Percentiles rank a stretch among this genome's conserved stretches.
phyloP scores from a whole-genome alignment of 164 flowering plant species.

The Warburgia ugandensis region DNA sequence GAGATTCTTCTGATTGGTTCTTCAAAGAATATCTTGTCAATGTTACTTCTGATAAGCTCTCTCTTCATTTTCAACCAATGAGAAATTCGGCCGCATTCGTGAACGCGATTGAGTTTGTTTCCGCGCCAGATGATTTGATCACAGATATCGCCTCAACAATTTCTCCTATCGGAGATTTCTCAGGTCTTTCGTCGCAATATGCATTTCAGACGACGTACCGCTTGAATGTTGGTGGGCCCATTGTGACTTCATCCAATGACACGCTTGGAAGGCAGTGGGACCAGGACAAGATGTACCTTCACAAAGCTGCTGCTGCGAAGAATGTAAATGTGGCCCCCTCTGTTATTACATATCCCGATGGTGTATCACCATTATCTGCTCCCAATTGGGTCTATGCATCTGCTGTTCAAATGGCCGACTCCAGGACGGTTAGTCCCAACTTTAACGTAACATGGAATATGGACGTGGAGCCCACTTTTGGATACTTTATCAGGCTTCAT shows the following conservation, averaged over 20 bases:
- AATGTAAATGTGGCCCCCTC: slow-evolving; percentile 34
- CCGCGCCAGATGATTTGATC: slow-evolving; percentile 54
- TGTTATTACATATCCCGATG: slow-evolving; percentile 31
- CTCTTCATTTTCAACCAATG: slow-evolving; percentile 53
- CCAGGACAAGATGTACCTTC: slow-evolving; percentile 29
- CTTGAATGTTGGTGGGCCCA: slow-evolving; percentile 68
- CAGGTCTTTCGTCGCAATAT: slow-evolving; percentile 31
- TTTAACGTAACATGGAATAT: slow-evolving; percentile 75
- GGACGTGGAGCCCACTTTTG: slow-evolving; percentile 42
- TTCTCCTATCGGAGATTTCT: slow-evolving; percentile 31
- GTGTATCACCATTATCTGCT: slow-evolving; percentile 39
- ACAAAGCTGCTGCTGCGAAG: slow-evolving; percentile 33
- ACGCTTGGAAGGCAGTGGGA: slow-evolving; percentile 69
- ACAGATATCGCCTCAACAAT: slow-evolving; percentile 43
- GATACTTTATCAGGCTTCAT: slow-evolving; percentile 64
- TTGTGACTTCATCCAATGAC: slow-evolving; percentile 45
- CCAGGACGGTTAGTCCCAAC: slow-evolving; percentile 24
- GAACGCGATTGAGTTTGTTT: slow-evolving; percentile 74
- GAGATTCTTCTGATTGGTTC: slow-evolving; percentile 13
- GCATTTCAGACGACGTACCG: slow-evolving; percentile 48
- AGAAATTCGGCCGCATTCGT: slow-evolving; percentile 54
- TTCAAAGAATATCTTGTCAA: slow-evolving; percentile 68
- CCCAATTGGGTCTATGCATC: slow-evolving; percentile 62
- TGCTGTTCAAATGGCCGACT: slow-evolving; percentile 53
- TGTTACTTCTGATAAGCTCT: slow-evolving; percentile 31